Evolutionary conservation across 352 stramenopile species (phyloP).

Genomic region (Pythium brassicae): DNA sequence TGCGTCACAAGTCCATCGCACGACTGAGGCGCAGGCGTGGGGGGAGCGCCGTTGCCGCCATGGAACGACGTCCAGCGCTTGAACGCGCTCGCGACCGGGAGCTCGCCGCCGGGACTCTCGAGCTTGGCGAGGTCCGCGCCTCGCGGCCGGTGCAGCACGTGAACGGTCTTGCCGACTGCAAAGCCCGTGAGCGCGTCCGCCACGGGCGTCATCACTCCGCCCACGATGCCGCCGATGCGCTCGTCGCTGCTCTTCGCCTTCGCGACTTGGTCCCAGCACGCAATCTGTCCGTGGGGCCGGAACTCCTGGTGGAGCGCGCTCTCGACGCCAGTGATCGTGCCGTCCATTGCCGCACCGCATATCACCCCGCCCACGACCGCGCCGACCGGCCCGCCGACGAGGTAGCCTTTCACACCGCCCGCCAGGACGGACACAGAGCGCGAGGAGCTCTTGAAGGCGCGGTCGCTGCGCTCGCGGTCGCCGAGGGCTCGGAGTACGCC

Average conservation of each 20-base stretch:
- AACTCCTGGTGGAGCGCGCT: constrained; percentile 10
- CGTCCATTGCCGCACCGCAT: constrained; percentile 11
- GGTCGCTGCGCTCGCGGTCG: constrained; percentile 3
- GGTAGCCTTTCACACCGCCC: constrained; percentile 8
- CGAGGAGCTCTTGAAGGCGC: constrained; percentile 9
- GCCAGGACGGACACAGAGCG: constrained; percentile 2
- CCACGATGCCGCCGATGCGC: constrained; percentile 8
- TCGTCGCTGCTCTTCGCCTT: constrained; percentile 3
- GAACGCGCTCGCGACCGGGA: constrained; percentile 3
- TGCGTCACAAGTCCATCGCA: neutral
- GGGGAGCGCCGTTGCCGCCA: neutral
- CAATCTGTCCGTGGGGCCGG: constrained; percentile 8
- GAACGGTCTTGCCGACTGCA: neutral
- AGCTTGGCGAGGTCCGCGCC: neutral
- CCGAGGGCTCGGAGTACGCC: constrained; percentile 2
- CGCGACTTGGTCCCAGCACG: constrained; percentile 4
- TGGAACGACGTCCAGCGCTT: constrained; percentile 5
- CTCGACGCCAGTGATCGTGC: constrained; percentile 11
- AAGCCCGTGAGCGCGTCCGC: constrained; percentile 3
- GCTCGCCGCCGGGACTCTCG: neutral
- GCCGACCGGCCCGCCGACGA: constrained; percentile 6
- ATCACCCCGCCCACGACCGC: constrained; percentile 7
- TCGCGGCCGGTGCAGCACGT: neutral
- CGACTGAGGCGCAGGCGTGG: neutral
- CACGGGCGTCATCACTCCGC: constrained; percentile 2